Base-by-base conservation (phyloP, 2,329 filamentous ascomycete genomes). In the Aspergillus sp. region DNA sequence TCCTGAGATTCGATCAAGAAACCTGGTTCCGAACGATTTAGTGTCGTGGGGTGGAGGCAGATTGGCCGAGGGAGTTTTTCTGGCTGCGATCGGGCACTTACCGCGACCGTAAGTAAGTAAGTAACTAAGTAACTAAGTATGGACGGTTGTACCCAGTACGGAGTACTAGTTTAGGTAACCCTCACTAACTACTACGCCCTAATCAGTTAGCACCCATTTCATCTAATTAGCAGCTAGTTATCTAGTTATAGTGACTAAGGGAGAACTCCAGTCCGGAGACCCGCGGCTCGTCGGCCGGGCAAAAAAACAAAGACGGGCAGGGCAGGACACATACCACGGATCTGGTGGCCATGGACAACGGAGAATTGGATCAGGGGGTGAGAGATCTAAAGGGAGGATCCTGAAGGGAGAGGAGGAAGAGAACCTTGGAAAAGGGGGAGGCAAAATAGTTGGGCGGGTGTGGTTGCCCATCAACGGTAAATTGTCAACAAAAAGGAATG, bases 351-450 rank as follows among this genome's bases (percentile, higher is more conserved):
- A 17, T 50, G 23, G 25, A 50, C 47, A 15, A 28, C 23, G 45
- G 45, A 23, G 4, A 3, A 50, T 12, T 50, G 47, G 47, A 50
- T 50, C 25, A 30, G 45, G 47, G 30, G 17, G 28, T 12, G 39
- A 32, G 23, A 54, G 15, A 59, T 17, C 15, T 19, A 2, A 45
- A 21, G 41, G 41, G 41, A 13, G 13, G 28, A 30, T 12, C 28
- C 25, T 5, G 28, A 30, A 30, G 28, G 28, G 23, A 30, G 23
- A 30, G n/a, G 8, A n/a, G 15, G 47, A 21, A 9, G 25, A 23
- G 12, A 36, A 36, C 32, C 32, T 36, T 36, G 32, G 32, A 25
- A 62, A 61, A 63, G 62, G 62, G 62, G 62, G 62, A 59, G 59
- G 59, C 59, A 58, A 52, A 51, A 49, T 50, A 17, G 15, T 30